Evolutionary conservation across 805 yeast species (phyloP).

Genomic region (Candida lessepsii): DNA sequence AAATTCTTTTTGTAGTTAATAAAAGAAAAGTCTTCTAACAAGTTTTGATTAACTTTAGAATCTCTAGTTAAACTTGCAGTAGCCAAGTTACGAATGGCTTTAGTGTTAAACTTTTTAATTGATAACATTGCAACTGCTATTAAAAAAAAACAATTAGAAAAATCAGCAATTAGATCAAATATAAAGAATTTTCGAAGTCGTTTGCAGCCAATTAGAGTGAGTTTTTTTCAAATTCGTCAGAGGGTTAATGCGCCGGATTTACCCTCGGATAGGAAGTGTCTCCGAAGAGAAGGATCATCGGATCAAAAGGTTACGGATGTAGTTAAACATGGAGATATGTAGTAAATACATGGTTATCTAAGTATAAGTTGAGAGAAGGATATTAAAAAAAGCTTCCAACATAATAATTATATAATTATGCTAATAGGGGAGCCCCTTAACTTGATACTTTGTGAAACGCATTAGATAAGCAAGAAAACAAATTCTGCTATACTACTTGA

Average conservation of each 20-base stretch:
- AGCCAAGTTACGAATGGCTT: constrained; percentile 48
- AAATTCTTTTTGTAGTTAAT: constrained; percentile 89
- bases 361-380: too few relatives aligned
- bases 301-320: too few relatives aligned
- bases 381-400: too few relatives aligned
- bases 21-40: constrained; percentile 78
- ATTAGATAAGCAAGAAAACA: too few relatives aligned
- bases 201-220: constrained; percentile 15
- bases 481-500: too few relatives aligned
- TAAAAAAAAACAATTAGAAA: constrained; percentile 4
- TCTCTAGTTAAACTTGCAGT: constrained; percentile 57
- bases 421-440: too few relatives aligned
- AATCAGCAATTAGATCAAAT: constrained; percentile 7
- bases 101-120: constrained; percentile 30
- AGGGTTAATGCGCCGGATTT: constrained; percentile 3
- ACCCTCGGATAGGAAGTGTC: constrained; percentile 5
- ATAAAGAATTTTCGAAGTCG: constrained; percentile 3
- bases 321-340: too few relatives aligned
- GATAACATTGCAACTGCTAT: constrained; percentile 33
- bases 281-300: too few relatives aligned
- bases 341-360: too few relatives aligned
- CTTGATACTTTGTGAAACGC: too few relatives aligned
- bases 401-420: too few relatives aligned
- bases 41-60: constrained; percentile 77
- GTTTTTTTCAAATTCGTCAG: constrained; percentile 13